Evolutionary conservation across 2,329 filamentous ascomycete genomes (phyloP), one percentile per base, ranked within the genome.

Genomic region (Penicillium sp.): DNA sequence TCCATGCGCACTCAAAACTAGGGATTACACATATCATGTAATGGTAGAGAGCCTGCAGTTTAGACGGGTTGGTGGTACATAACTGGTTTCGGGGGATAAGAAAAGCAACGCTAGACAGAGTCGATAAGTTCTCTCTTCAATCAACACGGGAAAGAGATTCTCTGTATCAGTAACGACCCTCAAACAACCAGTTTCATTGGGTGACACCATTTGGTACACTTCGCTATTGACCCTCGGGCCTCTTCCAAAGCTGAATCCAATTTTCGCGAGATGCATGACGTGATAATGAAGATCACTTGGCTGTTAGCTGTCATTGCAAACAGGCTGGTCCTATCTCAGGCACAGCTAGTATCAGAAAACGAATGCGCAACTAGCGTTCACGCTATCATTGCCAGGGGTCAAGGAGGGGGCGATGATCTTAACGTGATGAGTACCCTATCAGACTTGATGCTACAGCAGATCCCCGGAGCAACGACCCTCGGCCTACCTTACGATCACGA

Each of bases 401-500:
- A 66, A 42, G 63, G 62, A 7, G 52, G 52, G 4, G 63, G 63
- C 24, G 61, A 66, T 57, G 52, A 64, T 43, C 47, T 65, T 42
- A 64, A 65, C 43, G 63, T 65, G 16, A 48, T 65, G 58, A 57
- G 55, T 9, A 54, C 59, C 1, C 59, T 66, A 31, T 60, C 63
- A 24, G 59, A 64, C 31, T 39, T 66, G 22, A 44, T 66, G 7
- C 43, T 65, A 9, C 43, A 61, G 42, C 52, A 65, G 21, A 63
- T 66, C 45, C 61, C 64, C 1, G 59, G 59, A 5, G 63, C 62
- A 4, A 66, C 52, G 13, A 59, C 57, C 21, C 49, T 64, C 1
- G 64, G 56, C 22, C 45, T 66, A 38, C 64, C 64, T 7, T 66
- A 61, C 22, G 43, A 63, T 22, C 62, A 66, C 38, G 54, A 6